phyloP scores from a whole-genome alignment of 208 protist species.

The Trichomonas vaginalis region DNA sequence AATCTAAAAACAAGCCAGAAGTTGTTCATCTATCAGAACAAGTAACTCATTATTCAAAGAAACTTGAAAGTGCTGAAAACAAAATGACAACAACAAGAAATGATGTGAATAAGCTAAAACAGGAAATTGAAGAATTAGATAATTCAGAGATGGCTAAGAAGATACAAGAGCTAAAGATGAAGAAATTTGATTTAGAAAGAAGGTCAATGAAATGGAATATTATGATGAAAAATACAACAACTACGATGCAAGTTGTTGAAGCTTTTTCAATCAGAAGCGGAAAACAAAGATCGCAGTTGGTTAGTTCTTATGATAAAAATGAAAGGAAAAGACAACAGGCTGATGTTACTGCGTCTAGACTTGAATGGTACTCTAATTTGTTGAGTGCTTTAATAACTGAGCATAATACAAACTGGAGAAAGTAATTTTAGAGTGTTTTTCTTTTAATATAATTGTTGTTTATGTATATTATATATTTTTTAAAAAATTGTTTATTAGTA shows the following conservation, averaged over 20 bases:
- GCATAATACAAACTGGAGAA: neutral
- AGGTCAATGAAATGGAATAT: neutral
- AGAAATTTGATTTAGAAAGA: neutral
- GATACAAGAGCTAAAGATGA: neutral
- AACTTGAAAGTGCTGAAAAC: neutral
- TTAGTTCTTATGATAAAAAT: neutral
- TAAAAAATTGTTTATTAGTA: too few species aligned
- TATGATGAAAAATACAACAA: neutral
- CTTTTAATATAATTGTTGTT: neutral
- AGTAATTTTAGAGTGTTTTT: neutral
- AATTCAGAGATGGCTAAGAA: neutral
- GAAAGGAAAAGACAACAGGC: neutral
- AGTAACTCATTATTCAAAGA: neutral
- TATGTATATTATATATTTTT: too few species aligned
- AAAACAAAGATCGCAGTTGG: neutral
- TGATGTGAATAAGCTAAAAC: neutral
- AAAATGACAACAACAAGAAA: neutral
- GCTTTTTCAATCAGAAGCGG: neutral
- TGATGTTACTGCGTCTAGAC: neutral
- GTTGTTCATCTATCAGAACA: neutral
- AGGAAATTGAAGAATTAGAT: neutral
- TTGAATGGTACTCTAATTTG: neutral
- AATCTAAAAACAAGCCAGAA: neutral
- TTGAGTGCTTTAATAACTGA: neutral
- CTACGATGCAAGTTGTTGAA: neutral